phyloP scores from a whole-genome alignment of 2,329 filamentous ascomycete genomes.

The Herpotrichia juniperi region DNA sequence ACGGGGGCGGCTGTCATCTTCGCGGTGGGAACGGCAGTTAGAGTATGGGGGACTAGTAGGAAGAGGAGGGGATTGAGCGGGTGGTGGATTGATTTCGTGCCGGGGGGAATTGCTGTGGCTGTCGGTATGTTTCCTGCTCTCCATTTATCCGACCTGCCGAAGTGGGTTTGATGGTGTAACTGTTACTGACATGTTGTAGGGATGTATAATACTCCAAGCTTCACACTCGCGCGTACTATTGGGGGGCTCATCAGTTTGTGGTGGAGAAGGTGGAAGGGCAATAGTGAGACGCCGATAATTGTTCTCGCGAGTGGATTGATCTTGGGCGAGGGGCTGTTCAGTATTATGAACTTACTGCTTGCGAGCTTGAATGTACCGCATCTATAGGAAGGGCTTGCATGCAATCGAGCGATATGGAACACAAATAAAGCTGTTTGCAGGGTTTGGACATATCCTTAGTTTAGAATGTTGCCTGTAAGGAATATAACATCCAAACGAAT shows the following conservation, averaged over 20 bases:
- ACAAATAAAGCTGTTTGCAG: neutral
- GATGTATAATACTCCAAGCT: constrained; percentile 98
- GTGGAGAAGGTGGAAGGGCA: constrained; percentile 66
- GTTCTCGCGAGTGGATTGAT: constrained; percentile 92
- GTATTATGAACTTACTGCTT: constrained; percentile 85
- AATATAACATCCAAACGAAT: no score
- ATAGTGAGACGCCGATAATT: constrained; percentile 77
- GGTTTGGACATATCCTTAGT: neutral
- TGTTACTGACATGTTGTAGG: constrained; percentile 53
- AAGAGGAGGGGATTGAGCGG: constrained; percentile 40
- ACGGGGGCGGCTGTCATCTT: constrained; percentile 77
- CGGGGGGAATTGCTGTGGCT: constrained; percentile 93
- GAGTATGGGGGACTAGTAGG: constrained; percentile 54
- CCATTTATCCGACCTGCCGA: neutral
- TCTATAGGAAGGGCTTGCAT: constrained; percentile 51
- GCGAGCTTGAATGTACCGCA: constrained; percentile 80
- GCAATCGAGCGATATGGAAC: neutral
- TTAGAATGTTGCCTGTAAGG: no score
- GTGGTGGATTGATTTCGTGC: constrained; percentile 76
- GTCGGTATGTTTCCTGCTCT: constrained; percentile 65
- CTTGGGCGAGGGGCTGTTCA: constrained; percentile 87
- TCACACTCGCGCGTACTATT: constrained; percentile 85
- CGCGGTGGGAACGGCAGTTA: constrained; percentile 70
- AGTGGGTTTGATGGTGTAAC: neutral
- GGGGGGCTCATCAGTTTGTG: constrained; percentile 81